Base-by-base conservation (phyloP, 2,329 filamentous ascomycete species). In the Alternaria ventricosa region DNA sequence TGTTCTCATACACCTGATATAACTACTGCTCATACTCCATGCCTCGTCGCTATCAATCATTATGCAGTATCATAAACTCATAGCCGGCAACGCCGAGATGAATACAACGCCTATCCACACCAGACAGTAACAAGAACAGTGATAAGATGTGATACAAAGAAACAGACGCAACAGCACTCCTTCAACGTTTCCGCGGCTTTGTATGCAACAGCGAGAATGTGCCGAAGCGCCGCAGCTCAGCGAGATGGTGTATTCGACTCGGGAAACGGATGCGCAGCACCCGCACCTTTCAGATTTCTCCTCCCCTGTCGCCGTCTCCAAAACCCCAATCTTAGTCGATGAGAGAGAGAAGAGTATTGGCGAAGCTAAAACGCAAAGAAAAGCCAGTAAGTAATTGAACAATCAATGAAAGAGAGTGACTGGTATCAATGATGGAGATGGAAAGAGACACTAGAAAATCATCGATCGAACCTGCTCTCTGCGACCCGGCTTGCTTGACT, bases 381-480 rank as follows among this genome's bases (percentile, higher is more conserved):
- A 69, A 67, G 61, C 55, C 65, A 60, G 57, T 56, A 70, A 67
- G 70, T 74, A 75, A 74, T 68, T 71, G 63, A 71, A 69, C 69
- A 55, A 67, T 53, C 63, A 71, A 70, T 55, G 61, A 61, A 25
- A 45, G 60, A 33, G 64, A 61, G 66, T 64, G 57, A 22, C 59
- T 53, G 70, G 64, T 72, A 77, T 73, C 72, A 68, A 68, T 66
- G 65, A 66, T 70, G 66, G 67, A 64, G 60, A 65, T 68, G 59
- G 22, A 54, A 46, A 63, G 30, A 64, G 56, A 45, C 50, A 43
- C 66, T 78, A 80, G 69, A 79, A 80, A 67, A 81, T 80, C 79
- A 81, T 81, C 66, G 78, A 80, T 73, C 78, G 76, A 75, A 81
- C 78, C 71, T 81, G 78, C 65, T 80, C 77, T 58, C 78, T 73